Evolutionary conservation across 768 basidiomycete species (phyloP), one percentile per base, ranked within the genome.

Genomic region (Butyriboletus loyo): DNA sequence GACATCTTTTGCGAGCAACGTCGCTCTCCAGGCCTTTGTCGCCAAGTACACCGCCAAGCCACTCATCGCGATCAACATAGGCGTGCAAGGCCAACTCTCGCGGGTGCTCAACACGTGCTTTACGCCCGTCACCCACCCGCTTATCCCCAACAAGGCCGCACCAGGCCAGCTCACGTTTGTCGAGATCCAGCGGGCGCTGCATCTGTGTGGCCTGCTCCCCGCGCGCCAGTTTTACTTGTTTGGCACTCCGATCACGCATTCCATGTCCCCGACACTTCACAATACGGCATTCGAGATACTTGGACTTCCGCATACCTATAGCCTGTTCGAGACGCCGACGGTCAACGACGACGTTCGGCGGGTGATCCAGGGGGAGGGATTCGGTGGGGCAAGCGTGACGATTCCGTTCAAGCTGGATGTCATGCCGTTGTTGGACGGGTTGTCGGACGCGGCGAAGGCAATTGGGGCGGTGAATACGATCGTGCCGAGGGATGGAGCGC

Each of bases 381-480:
- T 98, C 66, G 96, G 97, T 8, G 97, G 97, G 0, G 97, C 94
- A 15, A 92, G 90, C 5, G 93, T 98, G 25, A 99, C 97, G 19
- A 98, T 98, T 57, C 97, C 97, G 2, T 86, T 87, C 77, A 99
- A 99, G 72, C 75, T 96, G 35, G 89, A 92, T 54, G 77, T 98
- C 57, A 92, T 98, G 43, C 83, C 88, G 1, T 74, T 89, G 6
- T 80, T 99, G 46, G 89, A 95, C 63, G 72, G 74, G 48, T 71
- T 98, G 37, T 89, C 94, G 0, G 82, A 84, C 0, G 85, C 92
- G 21, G 97, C 94, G 1, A 74, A 83, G 59, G 75, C 81, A 4
- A 94, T 99, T 53, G 97, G 97, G 0, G 97, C 97, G 0, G 92
- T 98, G 57, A 98, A 99, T 69, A 98, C 95, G 39, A 81, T 98